Conservation (phyloP, 2,329 filamentous ascomycete genomes). For the Aureobasidium sp. region DNA sequence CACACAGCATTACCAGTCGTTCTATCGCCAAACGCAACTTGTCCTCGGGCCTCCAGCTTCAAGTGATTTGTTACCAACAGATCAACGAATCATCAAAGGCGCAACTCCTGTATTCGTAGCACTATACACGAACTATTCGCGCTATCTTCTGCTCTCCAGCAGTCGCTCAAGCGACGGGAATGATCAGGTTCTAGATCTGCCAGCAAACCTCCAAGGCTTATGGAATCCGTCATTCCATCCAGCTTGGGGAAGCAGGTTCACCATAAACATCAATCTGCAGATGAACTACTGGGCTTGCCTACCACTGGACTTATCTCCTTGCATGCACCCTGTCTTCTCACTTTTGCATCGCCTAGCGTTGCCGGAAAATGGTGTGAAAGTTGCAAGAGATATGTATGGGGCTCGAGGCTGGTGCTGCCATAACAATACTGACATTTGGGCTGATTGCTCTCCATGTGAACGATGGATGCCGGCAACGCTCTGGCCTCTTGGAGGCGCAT, state of each 20-base stretch:
- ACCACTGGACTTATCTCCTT: constrained; percentile 28
- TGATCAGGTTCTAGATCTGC: constrained; percentile 28
- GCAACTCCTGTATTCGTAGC: constrained; percentile 17
- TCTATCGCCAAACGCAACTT: constrained; percentile 27
- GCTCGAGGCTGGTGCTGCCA: constrained; percentile 26
- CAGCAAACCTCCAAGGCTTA: constrained; percentile 41
- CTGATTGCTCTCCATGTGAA: constrained; percentile 24
- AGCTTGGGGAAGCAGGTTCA: constrained; percentile 44
- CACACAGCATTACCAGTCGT: constrained; percentile 17
- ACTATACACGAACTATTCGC: constrained; percentile 35
- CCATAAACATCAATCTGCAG: constrained; percentile 47
- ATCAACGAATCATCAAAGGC: background rate
- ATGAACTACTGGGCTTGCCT: constrained; percentile 47
- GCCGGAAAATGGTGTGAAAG: constrained; percentile 25
- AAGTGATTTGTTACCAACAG: constrained; percentile 24
- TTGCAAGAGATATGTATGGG: constrained; percentile 19
- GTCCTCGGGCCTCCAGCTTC: constrained; percentile 29
- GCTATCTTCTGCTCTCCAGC: constrained; percentile 22
- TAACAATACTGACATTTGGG: constrained; percentile 28
- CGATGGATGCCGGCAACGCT: constrained; percentile 24
- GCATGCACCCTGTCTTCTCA: constrained; percentile 37
- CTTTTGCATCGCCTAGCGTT: constrained; percentile 33
- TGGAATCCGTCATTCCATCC: constrained; percentile 39
- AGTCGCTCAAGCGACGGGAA: constrained; percentile 34
- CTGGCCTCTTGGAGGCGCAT: constrained; percentile 27